A percentile compares a stretch with the other conserved stretches of the same genome.
These are phyloP conservation scores for Podospora tetraspora DNA, from an alignment of 495 filamentous ascomycete genomes.

Conservation along the genomic window DNA sequence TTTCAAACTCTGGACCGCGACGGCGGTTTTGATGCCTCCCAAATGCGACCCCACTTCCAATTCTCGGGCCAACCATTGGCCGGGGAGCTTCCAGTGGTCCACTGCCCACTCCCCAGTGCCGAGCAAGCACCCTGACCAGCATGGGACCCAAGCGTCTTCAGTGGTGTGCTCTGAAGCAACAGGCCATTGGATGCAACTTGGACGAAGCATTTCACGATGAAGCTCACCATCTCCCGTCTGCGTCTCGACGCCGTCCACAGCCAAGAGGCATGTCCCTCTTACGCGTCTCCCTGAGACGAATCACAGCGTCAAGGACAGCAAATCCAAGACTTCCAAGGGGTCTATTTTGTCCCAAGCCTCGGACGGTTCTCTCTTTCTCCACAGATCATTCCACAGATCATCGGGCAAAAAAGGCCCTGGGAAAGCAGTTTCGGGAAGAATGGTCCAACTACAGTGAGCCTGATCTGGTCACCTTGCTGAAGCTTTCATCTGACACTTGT, in stretches of 20 bases:
- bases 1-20: conserved; percentile 16
- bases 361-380: neutral
- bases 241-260: neutral
- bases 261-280: conserved; percentile 21
- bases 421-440: conserved; percentile 22
- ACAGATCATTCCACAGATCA: neutral
- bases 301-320: conserved; percentile 12
- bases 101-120: neutral
- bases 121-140: neutral
- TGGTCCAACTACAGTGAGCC: conserved; percentile 30
- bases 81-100: neutral
- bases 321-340: neutral
- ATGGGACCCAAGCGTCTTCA: conserved; percentile 10
- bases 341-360: neutral
- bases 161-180: neutral
- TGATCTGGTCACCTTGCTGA: neutral
- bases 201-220: conserved; percentile 1
- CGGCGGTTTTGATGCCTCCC: conserved; percentile 18
- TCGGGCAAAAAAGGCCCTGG: conserved; percentile 1
- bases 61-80: conserved; percentile 20
- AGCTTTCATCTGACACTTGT: neutral
- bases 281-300: conserved; percentile 22
- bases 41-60: conserved; percentile 16
- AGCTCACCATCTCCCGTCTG: neutral
- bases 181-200: neutral